Evolutionary conservation across 495 filamentous ascomycete species (phyloP), one percentile per base, ranked within the genome.

Genomic region (Sordaria brevicollis): DNA sequence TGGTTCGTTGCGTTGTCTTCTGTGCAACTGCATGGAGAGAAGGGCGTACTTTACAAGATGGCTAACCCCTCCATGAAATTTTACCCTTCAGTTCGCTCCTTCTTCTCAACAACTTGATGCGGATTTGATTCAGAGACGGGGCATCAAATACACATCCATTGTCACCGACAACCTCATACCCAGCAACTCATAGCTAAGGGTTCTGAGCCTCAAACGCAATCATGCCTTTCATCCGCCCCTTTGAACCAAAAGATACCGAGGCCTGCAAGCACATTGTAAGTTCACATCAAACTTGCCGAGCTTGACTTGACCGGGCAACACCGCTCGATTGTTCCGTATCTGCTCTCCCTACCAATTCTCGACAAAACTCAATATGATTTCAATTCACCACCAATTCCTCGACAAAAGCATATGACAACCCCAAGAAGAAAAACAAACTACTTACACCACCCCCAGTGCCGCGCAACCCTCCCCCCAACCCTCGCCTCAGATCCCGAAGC

Each of bases 191-290:
- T n/a, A 62, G 49, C 5, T 31, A 33, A n/a, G n/a, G n/a, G n/a
- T n/a, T n/a, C n/a, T n/a, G n/a, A n/a, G 7, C 39, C 35, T 29
- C 43, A 3, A 33, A 31, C 37, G 8, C 25, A 10, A 49, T 65
- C 66, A 81, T 81, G 79, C 75, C 79, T 3, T 79, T 80, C 74
- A 78, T 81, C 33, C 76, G 79, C 66, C 75, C 73, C 3, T 80
- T 76, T 57, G 62, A 70, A 21, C 68, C 73, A 4, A 66, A 73
- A 36, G 80, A 82, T 68, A 75, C 74, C 4, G 79, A 81, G 34
- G 73, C 70, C 7, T 73, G 71, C 67, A 80, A 78, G 68, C 69
- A 72, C 31, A 82, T 82, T 54, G 80, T 81, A 69, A 65, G 76
- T 74, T 25, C 33, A 5, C 31, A 33, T 67, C 0, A 35, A 31